phyloP scores from a whole-genome alignment of 306 rosid genomes.

The Comarum palustre region DNA sequence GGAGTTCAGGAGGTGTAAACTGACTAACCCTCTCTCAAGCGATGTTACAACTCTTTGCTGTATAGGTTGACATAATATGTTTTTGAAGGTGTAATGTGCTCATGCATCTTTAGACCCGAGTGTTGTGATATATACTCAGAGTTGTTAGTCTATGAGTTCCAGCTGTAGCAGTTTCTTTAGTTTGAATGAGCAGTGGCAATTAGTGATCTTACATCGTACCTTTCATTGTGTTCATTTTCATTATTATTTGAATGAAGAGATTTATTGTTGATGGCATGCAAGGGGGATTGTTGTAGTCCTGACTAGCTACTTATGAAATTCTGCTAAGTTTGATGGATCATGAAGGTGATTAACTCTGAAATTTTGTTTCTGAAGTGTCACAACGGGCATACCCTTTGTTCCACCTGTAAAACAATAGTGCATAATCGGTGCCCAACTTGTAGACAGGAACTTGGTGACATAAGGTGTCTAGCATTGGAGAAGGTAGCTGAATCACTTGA shows the following conservation, averaged over 20 bases:
- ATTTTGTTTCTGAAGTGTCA: conserved; percentile 53
- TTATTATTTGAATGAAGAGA: neutral
- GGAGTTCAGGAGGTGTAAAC: neutral
- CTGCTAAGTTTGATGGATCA: neutral
- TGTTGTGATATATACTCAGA: neutral
- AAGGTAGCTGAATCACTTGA: conserved; percentile 79
- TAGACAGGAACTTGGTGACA: conserved; percentile 74
- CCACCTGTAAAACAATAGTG: conserved; percentile 72
- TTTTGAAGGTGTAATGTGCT: neutral
- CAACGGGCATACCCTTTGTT: conserved; percentile 77
- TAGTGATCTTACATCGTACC: neutral
- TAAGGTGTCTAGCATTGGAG: conserved; percentile 72
- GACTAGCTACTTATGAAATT: conserved; percentile 1
- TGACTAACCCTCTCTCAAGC: neutral
- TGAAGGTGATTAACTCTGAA: conserved; percentile 18
- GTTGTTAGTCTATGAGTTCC: neutral
- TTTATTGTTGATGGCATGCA: conserved; percentile 3
- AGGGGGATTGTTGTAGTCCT: neutral
- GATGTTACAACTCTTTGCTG: neutral
- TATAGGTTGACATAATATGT: neutral
- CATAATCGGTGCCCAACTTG: conserved; percentile 81
- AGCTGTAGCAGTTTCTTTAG: neutral
- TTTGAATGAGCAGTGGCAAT: neutral
- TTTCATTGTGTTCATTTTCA: neutral
- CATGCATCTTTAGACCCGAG: neutral